Base-by-base conservation (phyloP, 2,329 filamentous ascomycete genomes). In the Cercospora sp. region DNA sequence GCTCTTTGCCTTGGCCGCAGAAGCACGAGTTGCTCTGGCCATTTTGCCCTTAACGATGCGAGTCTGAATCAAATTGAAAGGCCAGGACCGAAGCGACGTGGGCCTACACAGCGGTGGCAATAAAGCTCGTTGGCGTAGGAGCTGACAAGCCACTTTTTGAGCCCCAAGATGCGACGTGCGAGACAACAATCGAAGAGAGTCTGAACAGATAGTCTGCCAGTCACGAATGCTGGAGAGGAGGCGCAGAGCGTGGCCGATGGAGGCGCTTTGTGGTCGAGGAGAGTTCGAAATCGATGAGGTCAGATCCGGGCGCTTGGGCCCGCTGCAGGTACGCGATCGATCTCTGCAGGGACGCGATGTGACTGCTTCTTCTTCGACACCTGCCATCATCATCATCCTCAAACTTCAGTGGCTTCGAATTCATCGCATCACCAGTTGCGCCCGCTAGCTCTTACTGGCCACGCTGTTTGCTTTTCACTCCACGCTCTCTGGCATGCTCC, bases 21-120 rank as follows among this genome's bases (percentile, higher is more conserved):
- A 65, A 21, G 74, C 70, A 43, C 75, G 70, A 13, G 74, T 76
- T 10, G 73, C 64, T 2, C 75, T 69, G 55, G 71, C 72, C 75
- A 77, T 77, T 10, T n/a, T 5, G 16, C 3, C 28, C 3, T 37
- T 10, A 10, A 34, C 3, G 10, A 6, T 2, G 18, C 28, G 32
- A 13, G 30, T 32, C 18, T 37, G 28, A 9, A 21, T 24, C 3
- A 12, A 21, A 24, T n/a, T 37, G 30, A n/a, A 24, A 18, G n/a
- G 32, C 28, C 13, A 16, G 10, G 16, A 37, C 24, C 28, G 55
- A 59, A 32, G 10, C 12, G 32, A 59, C 24, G 28, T 37, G 3
- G 18, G 10, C 8, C 55, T 59, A 9, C 7, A 9, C 9, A 59
- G 30, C n/a, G 18, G 55, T 37, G 55, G 55, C 55, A 59, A 59